Conservation (phyloP, 1,284 basidiomycete genomes). For the Quambalaria eucalypti region DNA sequence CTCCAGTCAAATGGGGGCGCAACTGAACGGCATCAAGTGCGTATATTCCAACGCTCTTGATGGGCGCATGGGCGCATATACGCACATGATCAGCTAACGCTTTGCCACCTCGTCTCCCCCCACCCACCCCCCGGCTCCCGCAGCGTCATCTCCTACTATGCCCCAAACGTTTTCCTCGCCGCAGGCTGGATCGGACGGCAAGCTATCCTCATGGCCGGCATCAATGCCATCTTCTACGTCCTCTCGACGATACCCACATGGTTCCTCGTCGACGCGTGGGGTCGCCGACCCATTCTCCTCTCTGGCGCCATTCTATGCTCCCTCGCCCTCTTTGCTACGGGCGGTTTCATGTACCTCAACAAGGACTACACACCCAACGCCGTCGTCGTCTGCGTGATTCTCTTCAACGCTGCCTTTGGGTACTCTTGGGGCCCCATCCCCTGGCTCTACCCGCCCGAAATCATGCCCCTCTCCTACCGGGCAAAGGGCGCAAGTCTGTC, state of each 20-base stretch:
- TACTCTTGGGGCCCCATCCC: constrained; percentile 60
- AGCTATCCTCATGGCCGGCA: constrained; percentile 93
- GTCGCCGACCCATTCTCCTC: constrained; percentile 79
- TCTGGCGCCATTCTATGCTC: constrained; percentile 75
- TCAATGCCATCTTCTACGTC: constrained; percentile 60
- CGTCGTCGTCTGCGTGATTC: constrained; percentile 76
- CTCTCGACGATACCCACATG: constrained; percentile 56
- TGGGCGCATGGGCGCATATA: too few relatives aligned
- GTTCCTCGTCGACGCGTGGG: constrained; percentile 89
- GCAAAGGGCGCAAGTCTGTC: constrained; percentile 66
- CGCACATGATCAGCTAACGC: not conserved
- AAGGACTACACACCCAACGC: constrained; percentile 59
- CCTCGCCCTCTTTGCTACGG: constrained; percentile 64
- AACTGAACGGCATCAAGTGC: constrained; percentile 53
- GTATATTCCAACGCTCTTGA: too few relatives aligned
- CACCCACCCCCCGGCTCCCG: not conserved
- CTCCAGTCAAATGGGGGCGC: constrained; percentile 92
- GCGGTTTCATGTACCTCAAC: constrained; percentile 89
- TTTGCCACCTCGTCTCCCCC: too few relatives aligned
- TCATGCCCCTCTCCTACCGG: constrained; percentile 51
- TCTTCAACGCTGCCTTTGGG: constrained; percentile 90
- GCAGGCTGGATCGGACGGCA: constrained; percentile 96
- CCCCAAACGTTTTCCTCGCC: constrained; percentile 52
- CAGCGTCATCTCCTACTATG: constrained; percentile 82
- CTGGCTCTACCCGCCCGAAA: constrained; percentile 71